A percentile compares a stretch with the other conserved stretches of the same genome.
These are phyloP conservation scores for Komagataella ulmi DNA, from an alignment of 805 yeast species.

Conservation along the genomic window DNA sequence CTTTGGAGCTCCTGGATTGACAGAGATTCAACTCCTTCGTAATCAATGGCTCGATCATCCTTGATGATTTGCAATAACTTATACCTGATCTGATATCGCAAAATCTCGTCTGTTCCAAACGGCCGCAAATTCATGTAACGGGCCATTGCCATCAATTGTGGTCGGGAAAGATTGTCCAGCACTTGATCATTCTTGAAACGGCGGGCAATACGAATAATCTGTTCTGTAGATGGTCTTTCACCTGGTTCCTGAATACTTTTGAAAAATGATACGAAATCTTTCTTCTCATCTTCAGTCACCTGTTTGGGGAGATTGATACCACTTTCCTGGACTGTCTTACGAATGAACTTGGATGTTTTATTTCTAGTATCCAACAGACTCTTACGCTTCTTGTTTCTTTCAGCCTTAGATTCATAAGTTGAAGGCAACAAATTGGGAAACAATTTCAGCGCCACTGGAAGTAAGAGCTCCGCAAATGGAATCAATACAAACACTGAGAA, in stretches of 20 bases:
- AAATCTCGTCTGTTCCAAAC: slow-evolving; percentile 79
- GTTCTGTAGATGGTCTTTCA: slow-evolving; percentile 45
- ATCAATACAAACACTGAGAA: slow-evolving; percentile 79
- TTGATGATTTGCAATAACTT: slow-evolving; percentile 75
- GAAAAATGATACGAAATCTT: slow-evolving; percentile 67
- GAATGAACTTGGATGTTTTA: slow-evolving; percentile 45
- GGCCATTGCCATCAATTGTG: slow-evolving; percentile 86
- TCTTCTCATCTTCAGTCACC: slow-evolving; percentile 58
- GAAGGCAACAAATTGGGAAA: slow-evolving; percentile 92
- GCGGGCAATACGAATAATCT: slow-evolving; percentile 68
- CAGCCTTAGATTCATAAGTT: slow-evolving; percentile 61
- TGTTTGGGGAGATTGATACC: slow-evolving; percentile 57
- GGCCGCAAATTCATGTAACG: slow-evolving; percentile 84
- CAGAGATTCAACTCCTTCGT: slow-evolving; percentile 81
- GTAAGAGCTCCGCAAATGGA: slow-evolving; percentile 89
- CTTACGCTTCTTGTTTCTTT: slow-evolving; percentile 39
- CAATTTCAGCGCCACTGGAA: slow-evolving; percentile 77
- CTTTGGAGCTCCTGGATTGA: slow-evolving; percentile 72
- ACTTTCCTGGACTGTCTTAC: slow-evolving; percentile 44
- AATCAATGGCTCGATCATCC: slow-evolving; percentile 83
- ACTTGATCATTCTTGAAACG: slow-evolving; percentile 89
- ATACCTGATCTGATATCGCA: slow-evolving; percentile 87
- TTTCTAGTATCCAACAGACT: slow-evolving; percentile 45
- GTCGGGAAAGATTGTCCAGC: slow-evolving; percentile 81
- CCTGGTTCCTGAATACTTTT: slow-evolving; percentile 26